Evolutionary conservation across 2,329 filamentous ascomycete species (phyloP).

Genomic region (Cladosporium sp.): DNA sequence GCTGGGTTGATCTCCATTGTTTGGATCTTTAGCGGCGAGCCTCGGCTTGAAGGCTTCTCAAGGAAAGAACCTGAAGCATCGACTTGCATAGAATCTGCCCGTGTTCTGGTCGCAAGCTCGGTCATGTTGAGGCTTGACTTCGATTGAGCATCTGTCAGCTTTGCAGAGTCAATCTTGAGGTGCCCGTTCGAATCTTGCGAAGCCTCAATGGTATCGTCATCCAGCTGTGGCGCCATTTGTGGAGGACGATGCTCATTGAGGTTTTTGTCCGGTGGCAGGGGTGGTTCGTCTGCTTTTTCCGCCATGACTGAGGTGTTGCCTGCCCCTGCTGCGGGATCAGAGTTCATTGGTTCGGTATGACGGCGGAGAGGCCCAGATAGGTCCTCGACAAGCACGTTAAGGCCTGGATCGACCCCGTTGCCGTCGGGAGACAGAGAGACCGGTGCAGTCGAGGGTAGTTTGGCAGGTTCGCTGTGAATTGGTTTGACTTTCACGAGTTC

Average conservation of each 20-base stretch:
- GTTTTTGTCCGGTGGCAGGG: background rate
- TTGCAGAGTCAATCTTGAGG: background rate
- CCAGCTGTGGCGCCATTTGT: background rate
- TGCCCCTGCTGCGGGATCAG: background rate
- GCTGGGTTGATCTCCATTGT: background rate
- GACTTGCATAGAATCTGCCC: slow-evolving; percentile 4
- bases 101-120: background rate
- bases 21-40: background rate
- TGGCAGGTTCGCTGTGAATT: background rate
- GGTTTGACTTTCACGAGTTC: background rate
- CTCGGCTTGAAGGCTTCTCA: background rate
- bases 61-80: background rate
- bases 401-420: slow-evolving; percentile 8
- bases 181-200: background rate
- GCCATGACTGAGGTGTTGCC: background rate
- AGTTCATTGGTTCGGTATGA: background rate
- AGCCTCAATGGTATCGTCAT: background rate
- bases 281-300: slow-evolving; percentile 1
- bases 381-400: background rate
- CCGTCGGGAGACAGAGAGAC: background rate
- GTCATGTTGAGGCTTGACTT: background rate
- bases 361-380: background rate
- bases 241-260: background rate
- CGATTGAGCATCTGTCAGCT: background rate
- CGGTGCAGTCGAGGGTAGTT: background rate